These are phyloP conservation scores for Sistotremastrum niveocremeum DNA, from an alignment of 768 basidiomycete species.

Conservation along the genomic window DNA sequence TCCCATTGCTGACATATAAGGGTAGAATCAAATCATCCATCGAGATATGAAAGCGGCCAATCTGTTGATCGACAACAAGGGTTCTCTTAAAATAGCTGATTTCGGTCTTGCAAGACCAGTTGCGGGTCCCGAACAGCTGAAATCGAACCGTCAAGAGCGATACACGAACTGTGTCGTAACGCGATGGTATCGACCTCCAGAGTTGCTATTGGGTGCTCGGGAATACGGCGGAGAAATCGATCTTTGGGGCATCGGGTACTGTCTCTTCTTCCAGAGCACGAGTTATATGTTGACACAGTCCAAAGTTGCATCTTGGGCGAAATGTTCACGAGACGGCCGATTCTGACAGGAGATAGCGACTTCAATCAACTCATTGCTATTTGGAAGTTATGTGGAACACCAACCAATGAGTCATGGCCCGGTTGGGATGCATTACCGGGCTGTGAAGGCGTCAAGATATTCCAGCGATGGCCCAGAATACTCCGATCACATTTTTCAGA, in stretches of 20 bases:
- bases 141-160: constrained; percentile 36
- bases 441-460: constrained; percentile 65
- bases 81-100: constrained; percentile 81
- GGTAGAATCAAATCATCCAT: constrained; percentile 88
- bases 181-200: constrained; percentile 89
- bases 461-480: constrained; percentile 23
- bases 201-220: constrained; percentile 77
- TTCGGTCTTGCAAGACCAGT: constrained; percentile 65
- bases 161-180: constrained; percentile 97
- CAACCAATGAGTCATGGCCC: constrained; percentile 72
- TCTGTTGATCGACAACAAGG: constrained; percentile 79
- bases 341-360: constrained; percentile 78
- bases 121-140: no score
- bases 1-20: neutral
- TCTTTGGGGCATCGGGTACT: constrained; percentile 94
- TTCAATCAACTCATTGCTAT: constrained; percentile 88
- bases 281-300: neutral
- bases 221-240: constrained; percentile 92
- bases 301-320: constrained; percentile 88
- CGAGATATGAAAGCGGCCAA: constrained; percentile 99
- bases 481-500: constrained; percentile 31
- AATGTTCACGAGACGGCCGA: constrained; percentile 82
- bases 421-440: constrained; percentile 63
- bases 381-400: constrained; percentile 79
- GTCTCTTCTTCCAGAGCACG: constrained; percentile 5